Evolutionary conservation across 495 filamentous ascomycete genomes (phyloP).

Genomic region (Lepidopterella palustris): DNA sequence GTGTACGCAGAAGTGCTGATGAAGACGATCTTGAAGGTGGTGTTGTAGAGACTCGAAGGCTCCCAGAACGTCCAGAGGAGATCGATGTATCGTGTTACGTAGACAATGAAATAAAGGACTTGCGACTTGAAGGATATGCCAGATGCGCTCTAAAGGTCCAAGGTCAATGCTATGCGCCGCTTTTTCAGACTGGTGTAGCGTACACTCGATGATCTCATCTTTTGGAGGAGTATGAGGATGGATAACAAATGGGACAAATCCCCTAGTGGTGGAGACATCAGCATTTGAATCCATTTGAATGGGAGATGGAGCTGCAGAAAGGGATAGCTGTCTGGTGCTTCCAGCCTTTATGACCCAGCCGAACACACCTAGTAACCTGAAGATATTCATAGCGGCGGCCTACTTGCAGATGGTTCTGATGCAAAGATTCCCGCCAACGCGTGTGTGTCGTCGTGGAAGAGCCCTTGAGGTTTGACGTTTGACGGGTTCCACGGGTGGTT

Average conservation of each 20-base stretch:
- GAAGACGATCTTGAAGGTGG: conserved; percentile 93
- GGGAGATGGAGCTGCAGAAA: background rate
- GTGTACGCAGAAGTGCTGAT: conserved; percentile 83
- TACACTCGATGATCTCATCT: conserved; percentile 90
- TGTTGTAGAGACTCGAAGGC: conserved; percentile 67
- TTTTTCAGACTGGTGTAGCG: conserved; percentile 14
- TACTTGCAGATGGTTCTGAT: background rate
- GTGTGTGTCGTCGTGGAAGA: background rate
- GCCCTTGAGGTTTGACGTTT: background rate
- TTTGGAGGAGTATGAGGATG: conserved; percentile 88
- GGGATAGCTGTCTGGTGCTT: conserved; percentile 14
- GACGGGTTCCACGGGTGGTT: too few relatives aligned
- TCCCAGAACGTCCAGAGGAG: conserved; percentile 78
- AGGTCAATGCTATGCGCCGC: conserved; percentile 13
- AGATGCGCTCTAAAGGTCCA: conserved; percentile 68
- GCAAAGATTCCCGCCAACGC: background rate
- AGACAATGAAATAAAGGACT: conserved; percentile 86
- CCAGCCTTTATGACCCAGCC: background rate
- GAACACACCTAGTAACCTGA: conserved; percentile 69
- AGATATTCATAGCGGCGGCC: conserved; percentile 70
- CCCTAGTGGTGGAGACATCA: conserved; percentile 42
- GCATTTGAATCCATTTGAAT: conserved; percentile 17
- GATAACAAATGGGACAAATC: conserved; percentile 94
- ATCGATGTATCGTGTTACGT: conserved; percentile 87
- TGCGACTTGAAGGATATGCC: conserved; percentile 99